phyloP scores from a whole-genome alignment of 1,139 yeast species.

The Williopsis jadinii region DNA sequence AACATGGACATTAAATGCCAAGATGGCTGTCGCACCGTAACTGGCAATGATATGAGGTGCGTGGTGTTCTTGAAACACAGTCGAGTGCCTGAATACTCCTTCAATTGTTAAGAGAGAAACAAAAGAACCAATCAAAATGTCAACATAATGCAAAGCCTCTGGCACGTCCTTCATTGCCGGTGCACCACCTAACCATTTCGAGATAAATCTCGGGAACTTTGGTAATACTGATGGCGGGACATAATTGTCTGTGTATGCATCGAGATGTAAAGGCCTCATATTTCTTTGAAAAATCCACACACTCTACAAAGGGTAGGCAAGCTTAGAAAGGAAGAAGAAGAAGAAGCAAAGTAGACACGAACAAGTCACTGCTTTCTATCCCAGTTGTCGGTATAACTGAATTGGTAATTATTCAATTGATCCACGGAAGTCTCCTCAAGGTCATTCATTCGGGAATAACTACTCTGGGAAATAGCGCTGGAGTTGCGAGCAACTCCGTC shows the following conservation, averaged over 20 bases:
- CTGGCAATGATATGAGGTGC: slow-evolving; percentile 56
- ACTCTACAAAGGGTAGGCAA: no score
- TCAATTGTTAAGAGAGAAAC: slow-evolving; percentile 45
- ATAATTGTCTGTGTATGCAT: slow-evolving; percentile 5
- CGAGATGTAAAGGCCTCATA: not conserved
- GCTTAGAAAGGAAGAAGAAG: no score
- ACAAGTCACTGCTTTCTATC: no score
- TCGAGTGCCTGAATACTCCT: slow-evolving; percentile 42
- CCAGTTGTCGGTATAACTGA: no score
- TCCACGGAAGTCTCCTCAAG: no score
- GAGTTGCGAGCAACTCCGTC: no score
- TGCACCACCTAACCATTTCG: slow-evolving; percentile 11
- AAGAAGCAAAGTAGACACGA: no score
- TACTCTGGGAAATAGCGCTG: no score
- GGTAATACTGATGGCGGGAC: slow-evolving; percentile 10
- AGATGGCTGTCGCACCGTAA: slow-evolving; percentile 61
- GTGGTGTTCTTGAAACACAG: slow-evolving; percentile 36
- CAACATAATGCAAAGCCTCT: slow-evolving; percentile 42
- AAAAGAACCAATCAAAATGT: slow-evolving; percentile 41
- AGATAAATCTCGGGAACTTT: slow-evolving; percentile 4
- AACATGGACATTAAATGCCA: slow-evolving; percentile 48
- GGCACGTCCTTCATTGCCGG: slow-evolving; percentile 12
- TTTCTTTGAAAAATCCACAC: not conserved
- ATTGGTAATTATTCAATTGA: no score
- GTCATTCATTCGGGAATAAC: no score